phyloP scores from a whole-genome alignment of 2,329 filamentous ascomycete genomes.

The Rhytidhysteron rufulum region DNA sequence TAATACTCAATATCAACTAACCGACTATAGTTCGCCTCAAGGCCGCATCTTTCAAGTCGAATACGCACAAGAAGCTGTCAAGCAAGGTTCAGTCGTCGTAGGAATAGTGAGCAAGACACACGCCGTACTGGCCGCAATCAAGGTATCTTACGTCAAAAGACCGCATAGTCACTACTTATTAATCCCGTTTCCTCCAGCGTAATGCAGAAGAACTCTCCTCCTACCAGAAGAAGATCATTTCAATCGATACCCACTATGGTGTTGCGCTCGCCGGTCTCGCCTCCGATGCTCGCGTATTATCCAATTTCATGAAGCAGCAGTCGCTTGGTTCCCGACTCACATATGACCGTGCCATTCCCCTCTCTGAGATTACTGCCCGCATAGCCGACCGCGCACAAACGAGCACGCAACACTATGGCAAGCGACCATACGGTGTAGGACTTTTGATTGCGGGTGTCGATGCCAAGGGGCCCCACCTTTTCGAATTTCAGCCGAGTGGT shows the following conservation, averaged over 20 bases:
- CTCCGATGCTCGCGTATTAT: conserved; percentile 95
- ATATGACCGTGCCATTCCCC: conserved; percentile 88
- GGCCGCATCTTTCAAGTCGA: conserved; percentile 99
- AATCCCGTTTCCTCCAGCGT: conserved; percentile 58
- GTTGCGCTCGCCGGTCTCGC: conserved; percentile 95
- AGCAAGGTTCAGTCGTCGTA: conserved; percentile 97
- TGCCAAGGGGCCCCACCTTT: conserved; percentile 89
- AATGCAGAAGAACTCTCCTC: conserved; percentile 99
- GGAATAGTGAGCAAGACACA: conserved; percentile 98
- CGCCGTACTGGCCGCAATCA: conserved; percentile 90
- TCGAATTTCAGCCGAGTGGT: conserved; percentile 95
- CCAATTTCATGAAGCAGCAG: conserved; percentile 99
- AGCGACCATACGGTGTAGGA: conserved; percentile 92
- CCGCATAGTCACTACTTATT: conserved; percentile 11
- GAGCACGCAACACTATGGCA: conserved; percentile 97
- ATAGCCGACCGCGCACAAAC: conserved; percentile 96
- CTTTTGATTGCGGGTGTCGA: conserved; percentile 91
- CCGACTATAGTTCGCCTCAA: conserved; percentile 78
- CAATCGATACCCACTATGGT: conserved; percentile 91
- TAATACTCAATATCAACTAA: conserved; percentile 12
- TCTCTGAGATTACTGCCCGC: conserved; percentile 83
- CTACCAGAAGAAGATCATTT: conserved; percentile 99
- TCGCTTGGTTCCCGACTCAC: conserved; percentile 92
- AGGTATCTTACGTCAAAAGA: conserved; percentile 56
- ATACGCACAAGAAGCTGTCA: conserved; percentile 97